phyloP scores from a whole-genome alignment of 352 stramenopile genomes.

The Phytophthora tubulina region DNA sequence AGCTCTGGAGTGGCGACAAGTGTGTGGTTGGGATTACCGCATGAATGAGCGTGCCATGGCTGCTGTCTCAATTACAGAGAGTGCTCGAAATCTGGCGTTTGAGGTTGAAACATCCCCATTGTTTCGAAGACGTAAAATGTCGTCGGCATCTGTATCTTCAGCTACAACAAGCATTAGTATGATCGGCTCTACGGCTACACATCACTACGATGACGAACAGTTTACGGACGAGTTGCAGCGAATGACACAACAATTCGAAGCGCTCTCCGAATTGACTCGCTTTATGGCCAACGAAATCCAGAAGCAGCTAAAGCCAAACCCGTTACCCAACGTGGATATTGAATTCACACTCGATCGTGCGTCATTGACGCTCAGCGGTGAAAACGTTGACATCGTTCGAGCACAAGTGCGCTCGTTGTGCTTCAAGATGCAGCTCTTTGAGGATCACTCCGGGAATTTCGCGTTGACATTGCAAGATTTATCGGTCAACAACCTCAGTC shows the following conservation, averaged over 20 bases:
- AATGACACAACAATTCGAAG: slow-evolving; percentile 55
- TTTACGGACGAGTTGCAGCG: slow-evolving; percentile 59
- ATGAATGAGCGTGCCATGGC: slow-evolving; percentile 54
- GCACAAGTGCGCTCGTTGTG: slow-evolving; percentile 52
- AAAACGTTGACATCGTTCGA: slow-evolving; percentile 72
- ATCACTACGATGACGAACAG: slow-evolving; percentile 54
- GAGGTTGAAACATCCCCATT: slow-evolving; percentile 62
- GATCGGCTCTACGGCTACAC: slow-evolving; percentile 37
- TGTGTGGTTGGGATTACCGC: slow-evolving; percentile 66
- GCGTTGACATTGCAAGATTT: slow-evolving; percentile 68
- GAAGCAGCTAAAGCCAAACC: slow-evolving; percentile 46
- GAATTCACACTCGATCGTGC: slow-evolving; percentile 67
- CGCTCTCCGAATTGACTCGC: slow-evolving; percentile 52
- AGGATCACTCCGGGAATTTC: slow-evolving; percentile 75
- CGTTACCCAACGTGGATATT: slow-evolving; percentile 70
- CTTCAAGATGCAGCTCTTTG: slow-evolving; percentile 75
- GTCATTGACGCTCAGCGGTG: slow-evolving; percentile 66
- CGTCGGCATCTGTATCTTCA: slow-evolving; percentile 47
- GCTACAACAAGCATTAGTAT: slow-evolving; percentile 49
- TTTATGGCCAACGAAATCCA: slow-evolving; percentile 50
- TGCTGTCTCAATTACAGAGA: slow-evolving; percentile 55
- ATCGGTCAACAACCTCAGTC: slow-evolving; percentile 72
- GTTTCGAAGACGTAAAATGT: slow-evolving; percentile 47
- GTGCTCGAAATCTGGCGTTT: slow-evolving; percentile 38
- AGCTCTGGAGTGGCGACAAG: slow-evolving; percentile 60